phyloP scores from a whole-genome alignment of 1,284 basidiomycete species.

The Microstroma glucosiphilum region DNA sequence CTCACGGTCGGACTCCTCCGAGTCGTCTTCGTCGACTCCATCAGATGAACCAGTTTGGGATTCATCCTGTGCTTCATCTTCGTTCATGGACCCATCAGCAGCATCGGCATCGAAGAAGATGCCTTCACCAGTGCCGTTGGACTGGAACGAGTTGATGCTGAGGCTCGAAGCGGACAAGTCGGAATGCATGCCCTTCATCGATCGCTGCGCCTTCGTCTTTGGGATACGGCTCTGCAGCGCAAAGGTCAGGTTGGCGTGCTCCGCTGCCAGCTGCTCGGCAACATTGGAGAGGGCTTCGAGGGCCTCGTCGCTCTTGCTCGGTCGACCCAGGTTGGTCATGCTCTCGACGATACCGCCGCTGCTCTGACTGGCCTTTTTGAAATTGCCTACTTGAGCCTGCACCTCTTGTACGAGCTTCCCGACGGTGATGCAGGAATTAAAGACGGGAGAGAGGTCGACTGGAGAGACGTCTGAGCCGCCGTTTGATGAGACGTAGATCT shows the following conservation, averaged over 20 bases:
- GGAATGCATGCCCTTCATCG: constrained; percentile 19
- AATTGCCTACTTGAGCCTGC: constrained; percentile 11
- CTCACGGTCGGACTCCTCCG: constrained; percentile 29
- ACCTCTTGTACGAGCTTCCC: constrained; percentile 30
- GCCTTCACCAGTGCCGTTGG: constrained; percentile 34
- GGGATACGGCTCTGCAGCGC: constrained; percentile 35
- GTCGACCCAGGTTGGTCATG: background rate
- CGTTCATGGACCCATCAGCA: constrained; percentile 15
- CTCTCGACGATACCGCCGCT: constrained; percentile 9
- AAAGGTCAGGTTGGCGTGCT: constrained; percentile 32
- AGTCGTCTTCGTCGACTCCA: constrained; percentile 25
- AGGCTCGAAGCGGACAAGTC: constrained; percentile 18
- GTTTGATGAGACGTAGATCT: constrained; percentile 24
- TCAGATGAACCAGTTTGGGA: constrained; percentile 23
- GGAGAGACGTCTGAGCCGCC: constrained; percentile 32
- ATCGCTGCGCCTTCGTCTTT: constrained; percentile 15
- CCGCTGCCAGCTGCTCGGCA: constrained; percentile 28
- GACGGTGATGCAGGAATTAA: constrained; percentile 27
- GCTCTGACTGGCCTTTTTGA: constrained; percentile 5
- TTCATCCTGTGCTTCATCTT: constrained; percentile 17
- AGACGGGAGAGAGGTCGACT: constrained; percentile 31
- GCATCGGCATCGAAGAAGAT: constrained; percentile 44
- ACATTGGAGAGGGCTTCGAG: constrained; percentile 23
- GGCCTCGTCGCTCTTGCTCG: constrained; percentile 13
- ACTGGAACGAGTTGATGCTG: constrained; percentile 31